These are phyloP conservation scores for Cystobasidium pallidum DNA, from an alignment of 1,284 basidiomycete species.

Conservation along the genomic window DNA sequence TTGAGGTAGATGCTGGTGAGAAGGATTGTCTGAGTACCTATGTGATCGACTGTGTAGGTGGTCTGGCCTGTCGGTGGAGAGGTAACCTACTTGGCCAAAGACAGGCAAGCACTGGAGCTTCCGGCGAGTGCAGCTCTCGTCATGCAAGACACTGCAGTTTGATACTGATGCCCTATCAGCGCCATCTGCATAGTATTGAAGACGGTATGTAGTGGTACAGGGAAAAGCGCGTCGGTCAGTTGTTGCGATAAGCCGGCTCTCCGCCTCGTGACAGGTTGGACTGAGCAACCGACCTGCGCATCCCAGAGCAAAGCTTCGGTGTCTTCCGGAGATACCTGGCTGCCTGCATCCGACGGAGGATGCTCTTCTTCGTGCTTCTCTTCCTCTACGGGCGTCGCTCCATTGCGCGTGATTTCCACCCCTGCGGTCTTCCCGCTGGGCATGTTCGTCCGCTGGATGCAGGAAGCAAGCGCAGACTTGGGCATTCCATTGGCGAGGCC, in stretches of 20 bases:
- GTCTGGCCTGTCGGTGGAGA: neutral
- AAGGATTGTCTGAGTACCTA: too few species aligned
- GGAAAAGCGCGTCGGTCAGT: neutral
- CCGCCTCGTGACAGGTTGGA: neutral
- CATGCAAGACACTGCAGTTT: conserved; percentile 41
- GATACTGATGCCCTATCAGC: conserved; percentile 46
- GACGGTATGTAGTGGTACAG: neutral
- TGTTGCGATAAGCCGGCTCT: neutral
- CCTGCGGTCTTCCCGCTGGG: conserved; percentile 2
- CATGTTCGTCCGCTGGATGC: neutral
- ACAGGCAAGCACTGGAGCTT: conserved; percentile 48
- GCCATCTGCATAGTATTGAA: conserved; percentile 45
- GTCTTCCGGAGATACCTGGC: conserved; percentile 20
- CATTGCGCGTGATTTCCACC: neutral
- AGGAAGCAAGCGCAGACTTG: neutral
- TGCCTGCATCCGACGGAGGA: neutral
- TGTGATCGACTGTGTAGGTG: too few species aligned
- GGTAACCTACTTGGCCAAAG: conserved; percentile 47
- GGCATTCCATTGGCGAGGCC: neutral
- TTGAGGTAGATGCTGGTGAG: conserved; percentile 28
- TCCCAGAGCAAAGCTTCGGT: conserved; percentile 49
- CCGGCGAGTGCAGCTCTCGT: conserved; percentile 43
- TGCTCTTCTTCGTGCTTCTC: neutral
- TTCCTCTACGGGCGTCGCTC: neutral
- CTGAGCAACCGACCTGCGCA: conserved; percentile 49